Evolutionary conservation across 768 basidiomycete genomes (phyloP).

Genomic region (Tulasnella sp.): DNA sequence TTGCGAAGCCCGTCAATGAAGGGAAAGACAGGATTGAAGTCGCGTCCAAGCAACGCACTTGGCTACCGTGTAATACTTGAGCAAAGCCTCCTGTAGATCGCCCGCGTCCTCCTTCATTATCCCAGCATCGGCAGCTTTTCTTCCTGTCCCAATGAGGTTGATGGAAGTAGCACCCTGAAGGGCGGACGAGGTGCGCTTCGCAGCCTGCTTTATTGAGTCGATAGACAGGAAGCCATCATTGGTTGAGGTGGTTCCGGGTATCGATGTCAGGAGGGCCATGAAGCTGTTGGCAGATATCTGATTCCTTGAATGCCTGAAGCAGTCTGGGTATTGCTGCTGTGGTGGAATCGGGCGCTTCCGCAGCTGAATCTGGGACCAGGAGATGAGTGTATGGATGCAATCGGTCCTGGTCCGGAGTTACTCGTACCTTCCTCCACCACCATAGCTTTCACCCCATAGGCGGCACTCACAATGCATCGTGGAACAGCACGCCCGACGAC

Average conservation of each 20-base stretch:
- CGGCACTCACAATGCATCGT: not conserved
- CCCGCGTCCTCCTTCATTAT: conserved; percentile 4
- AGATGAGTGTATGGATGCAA: too few relatives aligned
- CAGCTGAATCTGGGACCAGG: too few relatives aligned
- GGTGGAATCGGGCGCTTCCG: too few relatives aligned
- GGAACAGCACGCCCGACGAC: conserved; percentile 1
- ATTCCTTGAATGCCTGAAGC: too few relatives aligned
- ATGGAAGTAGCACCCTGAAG: conserved; percentile 50
- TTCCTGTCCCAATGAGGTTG: conserved; percentile 52
- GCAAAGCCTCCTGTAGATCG: conserved; percentile 16
- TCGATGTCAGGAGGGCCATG: conserved; percentile 9
- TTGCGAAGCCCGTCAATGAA: conserved; percentile 21
- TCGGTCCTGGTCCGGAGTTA: too few relatives aligned
- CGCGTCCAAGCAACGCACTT: conserved; percentile 2
- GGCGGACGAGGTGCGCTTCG: conserved; percentile 40
- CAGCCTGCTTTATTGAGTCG: conserved; percentile 34
- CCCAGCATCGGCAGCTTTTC: conserved; percentile 36
- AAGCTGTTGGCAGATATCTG: too few relatives aligned
- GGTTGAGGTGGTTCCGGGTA: conserved; percentile 5
- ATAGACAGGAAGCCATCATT: conserved; percentile 9
- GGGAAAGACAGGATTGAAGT: too few relatives aligned
- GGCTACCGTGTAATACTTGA: conserved; percentile 9
- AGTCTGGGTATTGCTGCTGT: too few relatives aligned
- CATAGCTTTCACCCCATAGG: not conserved
- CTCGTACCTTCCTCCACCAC: too few relatives aligned